Percentiles rank a stretch among this genome's conserved stretches.
These are phyloP conservation scores for Micromonas pusilla DNA, from an alignment of 139 green algal species.

Conservation along the genomic window DNA sequence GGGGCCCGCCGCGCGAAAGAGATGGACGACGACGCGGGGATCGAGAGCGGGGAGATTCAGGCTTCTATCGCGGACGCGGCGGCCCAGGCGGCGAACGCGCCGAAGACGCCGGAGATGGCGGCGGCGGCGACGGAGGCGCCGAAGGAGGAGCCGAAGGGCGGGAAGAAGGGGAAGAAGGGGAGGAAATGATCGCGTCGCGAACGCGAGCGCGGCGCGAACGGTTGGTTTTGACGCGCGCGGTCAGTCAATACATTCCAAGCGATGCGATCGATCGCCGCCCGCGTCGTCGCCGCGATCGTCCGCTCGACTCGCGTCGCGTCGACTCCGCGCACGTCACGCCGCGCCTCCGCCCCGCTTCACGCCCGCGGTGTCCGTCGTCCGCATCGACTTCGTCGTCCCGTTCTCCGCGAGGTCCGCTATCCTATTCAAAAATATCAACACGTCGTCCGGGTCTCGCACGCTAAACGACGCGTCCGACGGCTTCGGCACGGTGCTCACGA, in stretches of 20 bases:
- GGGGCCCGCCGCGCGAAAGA: not conserved
- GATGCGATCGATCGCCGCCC: not conserved
- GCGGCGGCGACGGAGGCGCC: not conserved
- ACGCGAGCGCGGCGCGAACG: not conserved
- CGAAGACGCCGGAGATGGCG: not conserved
- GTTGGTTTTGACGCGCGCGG: not conserved
- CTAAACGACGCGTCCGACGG: conserved; percentile 63
- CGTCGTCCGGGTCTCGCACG: conserved; percentile 62
- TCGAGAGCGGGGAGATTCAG: not conserved
- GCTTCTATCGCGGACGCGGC: not conserved
- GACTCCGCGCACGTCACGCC: not conserved
- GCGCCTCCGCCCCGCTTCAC: not conserved
- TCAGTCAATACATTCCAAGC: not conserved
- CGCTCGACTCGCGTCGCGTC: not conserved
- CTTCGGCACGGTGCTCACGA: conserved; percentile 75
- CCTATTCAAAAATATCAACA: conserved; percentile 54
- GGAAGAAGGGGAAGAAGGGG: not conserved
- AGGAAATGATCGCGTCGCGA: not conserved
- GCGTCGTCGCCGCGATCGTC: not conserved
- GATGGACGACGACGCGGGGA: not conserved
- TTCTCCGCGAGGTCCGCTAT: not conserved
- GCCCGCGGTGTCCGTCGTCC: not conserved
- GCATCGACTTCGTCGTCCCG: not conserved
- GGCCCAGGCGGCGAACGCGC: not conserved
- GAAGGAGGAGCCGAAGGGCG: not conserved